Base-by-base conservation (phyloP, 2,329 filamentous ascomycete species). In the Sclerotinia sclerotiorum region DNA sequence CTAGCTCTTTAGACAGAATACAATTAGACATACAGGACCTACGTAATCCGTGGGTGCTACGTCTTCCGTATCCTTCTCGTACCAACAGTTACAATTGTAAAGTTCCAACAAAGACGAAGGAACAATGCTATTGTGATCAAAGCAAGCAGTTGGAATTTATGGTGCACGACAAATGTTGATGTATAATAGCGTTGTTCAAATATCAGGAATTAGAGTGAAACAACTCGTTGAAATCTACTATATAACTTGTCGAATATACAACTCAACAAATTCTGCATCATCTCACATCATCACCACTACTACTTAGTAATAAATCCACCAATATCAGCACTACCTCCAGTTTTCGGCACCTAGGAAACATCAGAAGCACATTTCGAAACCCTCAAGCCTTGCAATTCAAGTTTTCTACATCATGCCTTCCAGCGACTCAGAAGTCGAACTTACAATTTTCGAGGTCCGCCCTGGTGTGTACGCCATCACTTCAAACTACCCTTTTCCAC, bases 101-200 rank as follows among this genome's bases (percentile, higher is more conserved):
- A 15, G 0, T 55, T 2, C 19, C 2, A 13, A n/a, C 19, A 55
- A n/a, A n/a, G 52, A 15, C 19, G 21, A 13, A 6, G 21, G 6
- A 13, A 55, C 52, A 55, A 55, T 35, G 10, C 8, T 0, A 35
- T 55, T 55, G 19, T 35, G n/a, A 13, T 21, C 5, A 5, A 35
- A 5, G 1, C 3, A 0, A 1, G 0, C 0, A 21, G 32, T n/a
- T 1, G 0, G 6, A 0, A 19, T n/a, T 5, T n/a, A 13, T 2
- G 21, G 29, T 35, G 19, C 29, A 55, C 15, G 10, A 35, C 29
- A 35, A 35, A 55, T 29, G 10, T 11, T 1, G 21, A 35, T 2
- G 4, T n/a, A 57, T 13, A 57, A 57, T 39, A 8, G 5, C 32
- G 39, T 17, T 57, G 6, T 32, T n/a, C 15, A 2, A 5, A 32